Conservation (phyloP, 208 protist species). For the Leishmania turanica region DNA sequence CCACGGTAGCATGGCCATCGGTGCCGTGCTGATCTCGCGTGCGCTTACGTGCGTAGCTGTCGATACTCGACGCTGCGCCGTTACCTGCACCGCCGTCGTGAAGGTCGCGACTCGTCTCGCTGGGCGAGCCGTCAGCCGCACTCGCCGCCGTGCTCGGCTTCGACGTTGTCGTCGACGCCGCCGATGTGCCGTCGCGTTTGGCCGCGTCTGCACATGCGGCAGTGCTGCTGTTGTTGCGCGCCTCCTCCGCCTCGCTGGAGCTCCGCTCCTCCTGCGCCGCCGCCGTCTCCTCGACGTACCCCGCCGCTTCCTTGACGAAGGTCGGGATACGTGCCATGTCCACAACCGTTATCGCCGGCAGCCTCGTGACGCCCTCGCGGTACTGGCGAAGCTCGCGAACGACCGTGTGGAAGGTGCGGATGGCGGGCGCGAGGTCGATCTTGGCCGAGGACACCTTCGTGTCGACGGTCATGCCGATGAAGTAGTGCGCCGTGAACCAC, state of each 20-base stretch:
- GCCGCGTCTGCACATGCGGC: not conserved
- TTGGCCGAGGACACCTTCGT: constrained; percentile 42
- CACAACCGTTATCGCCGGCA: constrained; percentile 69
- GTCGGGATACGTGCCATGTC: constrained; percentile 65
- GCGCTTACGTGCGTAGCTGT: constrained; percentile 20
- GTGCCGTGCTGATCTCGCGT: not conserved
- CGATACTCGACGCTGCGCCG: constrained; percentile 6
- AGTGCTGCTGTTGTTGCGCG: not conserved
- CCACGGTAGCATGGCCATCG: not conserved
- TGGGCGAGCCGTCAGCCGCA: not conserved
- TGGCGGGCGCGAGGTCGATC: constrained; percentile 74
- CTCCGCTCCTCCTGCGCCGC: not conserved
- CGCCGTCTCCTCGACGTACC: constrained; percentile 43
- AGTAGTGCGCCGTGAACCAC: constrained; percentile 76
- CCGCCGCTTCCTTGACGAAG: constrained; percentile 75
- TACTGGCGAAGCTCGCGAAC: constrained; percentile 77
- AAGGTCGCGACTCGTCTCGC: not conserved
- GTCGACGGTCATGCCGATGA: constrained; percentile 86
- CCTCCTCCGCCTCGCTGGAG: not conserved
- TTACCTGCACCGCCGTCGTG: not conserved
- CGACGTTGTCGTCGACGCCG: constrained; percentile 3
- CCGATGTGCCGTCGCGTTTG: constrained; percentile 6
- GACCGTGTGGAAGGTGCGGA: constrained; percentile 67
- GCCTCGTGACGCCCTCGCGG: constrained; percentile 66
- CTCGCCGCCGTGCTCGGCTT: not conserved